Base-by-base conservation (phyloP, 306 rosid genomes). In the Castanospermum australe region DNA sequence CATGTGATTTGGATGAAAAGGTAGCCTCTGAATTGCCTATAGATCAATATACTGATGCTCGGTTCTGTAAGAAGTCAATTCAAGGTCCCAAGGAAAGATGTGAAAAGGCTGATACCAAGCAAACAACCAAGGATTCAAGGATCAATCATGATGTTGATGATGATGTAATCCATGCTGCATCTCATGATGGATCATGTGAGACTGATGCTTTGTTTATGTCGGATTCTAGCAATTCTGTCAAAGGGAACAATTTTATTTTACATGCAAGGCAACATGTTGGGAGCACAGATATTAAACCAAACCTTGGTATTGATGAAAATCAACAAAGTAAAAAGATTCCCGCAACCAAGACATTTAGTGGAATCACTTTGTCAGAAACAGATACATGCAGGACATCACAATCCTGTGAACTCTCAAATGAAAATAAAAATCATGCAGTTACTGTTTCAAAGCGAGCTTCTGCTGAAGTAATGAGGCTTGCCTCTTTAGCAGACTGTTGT, bases 1-100 rank as follows among this genome's bases (percentile, higher is more conserved):
- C 82, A 6, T 17, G 52, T 67, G 84, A 82, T 70, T 68, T 76
- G 51, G 91, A 86, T 55, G 85, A 81, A 70, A 69, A 55, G 33
- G 69, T 64, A 1, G 76, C 72, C 51, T 22, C 76, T 72, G 86
- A 83, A 67, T 63, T 84, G 61, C 81, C 81, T 57, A 38, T 36
- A 18, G 82, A 84, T 52, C 79, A 79, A 28, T 32, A 83, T 76
- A 35, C 86, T 45, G 82, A 73, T 62, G 79, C 57, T 55, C 84
- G 70, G 24, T 71, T 52, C 62, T 24, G 52, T 54, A 81, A 83
- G 81, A 83, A 83, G 55, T 33, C 88, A 32, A 55, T 67, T 72
- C 45, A 20, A 17, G 60, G 72, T 79, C 71, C 60, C 59, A 82
- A 81, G 84, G 74, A 82, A 80, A 60, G 69, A 66, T 68, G 75